A percentile compares a stretch with the other conserved stretches of the same genome.
phyloP scores from a whole-genome alignment of 1,284 basidiomycete genomes.

The Erythrobasidium hasegawianum region DNA sequence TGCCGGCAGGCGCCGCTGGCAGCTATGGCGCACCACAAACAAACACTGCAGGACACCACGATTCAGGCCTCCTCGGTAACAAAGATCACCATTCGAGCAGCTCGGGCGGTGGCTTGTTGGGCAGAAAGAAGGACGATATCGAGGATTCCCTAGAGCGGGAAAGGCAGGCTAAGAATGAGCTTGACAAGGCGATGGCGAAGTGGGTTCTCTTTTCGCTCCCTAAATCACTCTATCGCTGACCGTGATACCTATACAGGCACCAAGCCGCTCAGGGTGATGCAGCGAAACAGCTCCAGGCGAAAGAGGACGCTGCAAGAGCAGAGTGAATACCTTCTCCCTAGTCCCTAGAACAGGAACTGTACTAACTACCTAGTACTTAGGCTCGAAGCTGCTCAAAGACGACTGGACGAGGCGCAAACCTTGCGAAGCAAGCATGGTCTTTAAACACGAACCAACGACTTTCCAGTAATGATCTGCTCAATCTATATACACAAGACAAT shows the following conservation, averaged over 20 bases:
- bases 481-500: too few relatives aligned
- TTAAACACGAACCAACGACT: too few relatives aligned
- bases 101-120: not conserved
- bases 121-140: constrained; percentile 31
- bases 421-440: constrained; percentile 12
- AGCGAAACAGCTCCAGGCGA: constrained; percentile 4
- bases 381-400: constrained; percentile 16
- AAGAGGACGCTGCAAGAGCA: constrained; percentile 15
- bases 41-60: not conserved
- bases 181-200: constrained; percentile 21
- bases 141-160: constrained; percentile 19
- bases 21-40: not conserved
- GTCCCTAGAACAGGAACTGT: too few relatives aligned
- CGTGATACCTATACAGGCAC: not conserved
- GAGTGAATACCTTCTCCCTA: too few relatives aligned
- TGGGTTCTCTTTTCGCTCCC: too few relatives aligned
- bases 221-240: too few relatives aligned
- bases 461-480: too few relatives aligned
- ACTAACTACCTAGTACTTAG: too few relatives aligned
- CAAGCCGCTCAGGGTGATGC: constrained; percentile 17
- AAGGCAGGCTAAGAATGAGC: constrained; percentile 27
- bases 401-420: constrained; percentile 16
- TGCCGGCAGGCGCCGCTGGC: too few relatives aligned
- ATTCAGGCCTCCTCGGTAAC: not conserved
- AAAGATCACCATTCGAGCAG: not conserved